A percentile compares a stretch with the other conserved stretches of the same genome.
phyloP scores from a whole-genome alignment of 371 early-diverging fungal genomes.

The Circinella minor region DNA sequence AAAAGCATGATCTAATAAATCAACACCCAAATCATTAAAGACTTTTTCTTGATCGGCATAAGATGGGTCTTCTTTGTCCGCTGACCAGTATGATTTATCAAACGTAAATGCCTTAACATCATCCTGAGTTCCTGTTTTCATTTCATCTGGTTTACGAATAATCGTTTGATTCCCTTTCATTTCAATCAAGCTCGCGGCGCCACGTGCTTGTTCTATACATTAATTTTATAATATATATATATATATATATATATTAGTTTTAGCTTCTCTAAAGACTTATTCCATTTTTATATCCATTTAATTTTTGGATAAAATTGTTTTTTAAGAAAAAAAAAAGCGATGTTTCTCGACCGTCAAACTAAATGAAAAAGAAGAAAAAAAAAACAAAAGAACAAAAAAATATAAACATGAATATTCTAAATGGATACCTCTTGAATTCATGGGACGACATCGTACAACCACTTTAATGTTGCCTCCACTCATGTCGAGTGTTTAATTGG shows the following conservation, averaged over 20 bases:
- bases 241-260: background rate
- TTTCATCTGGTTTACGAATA: conserved; percentile 57
- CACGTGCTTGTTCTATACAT: conserved; percentile 62
- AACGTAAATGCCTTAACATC: conserved; percentile 76
- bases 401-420: background rate
- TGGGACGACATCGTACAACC: conserved; percentile 79
- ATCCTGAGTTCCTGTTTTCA: conserved; percentile 40
- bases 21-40: conserved; percentile 77
- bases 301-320: background rate
- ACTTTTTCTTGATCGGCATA: conserved; percentile 81
- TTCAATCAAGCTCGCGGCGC: conserved; percentile 64
- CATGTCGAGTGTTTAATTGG: conserved; percentile 14
- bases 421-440: conserved; percentile 67
- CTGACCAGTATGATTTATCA: conserved; percentile 88
- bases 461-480: conserved; percentile 71
- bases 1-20: conserved; percentile 85
- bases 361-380: background rate
- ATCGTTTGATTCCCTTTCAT: conserved; percentile 79
- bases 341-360: background rate
- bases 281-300: no score
- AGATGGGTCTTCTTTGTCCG: conserved; percentile 62
- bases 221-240: background rate
- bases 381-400: background rate
- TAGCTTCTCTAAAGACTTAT: background rate
- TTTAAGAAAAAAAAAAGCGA: background rate